A percentile compares a stretch with the other conserved stretches of the same genome.
These are phyloP conservation scores for Cytospora mali DNA, from an alignment of 2,329 filamentous ascomycete genomes.

Conservation along the genomic window DNA sequence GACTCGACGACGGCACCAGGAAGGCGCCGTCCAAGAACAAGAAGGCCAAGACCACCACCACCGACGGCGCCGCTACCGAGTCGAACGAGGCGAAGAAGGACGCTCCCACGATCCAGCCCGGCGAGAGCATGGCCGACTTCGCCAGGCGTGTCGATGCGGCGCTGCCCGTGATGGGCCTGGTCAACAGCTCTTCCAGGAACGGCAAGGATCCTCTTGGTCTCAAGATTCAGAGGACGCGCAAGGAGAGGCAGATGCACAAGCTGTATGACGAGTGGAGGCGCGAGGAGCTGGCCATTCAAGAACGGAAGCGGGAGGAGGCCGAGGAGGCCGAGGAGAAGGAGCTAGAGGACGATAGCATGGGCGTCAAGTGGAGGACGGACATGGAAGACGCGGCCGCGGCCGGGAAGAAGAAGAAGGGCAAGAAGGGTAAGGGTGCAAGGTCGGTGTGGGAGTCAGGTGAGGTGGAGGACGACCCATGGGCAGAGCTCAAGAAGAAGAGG, in stretches of 20 bases:
- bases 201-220: constrained; percentile 66
- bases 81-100: constrained; percentile 35
- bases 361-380: constrained; percentile 52
- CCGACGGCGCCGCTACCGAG: constrained; percentile 25
- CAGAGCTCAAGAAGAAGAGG: constrained; percentile 67
- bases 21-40: constrained; percentile 36
- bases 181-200: constrained; percentile 61
- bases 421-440: constrained; percentile 44
- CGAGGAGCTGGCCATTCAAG: constrained; percentile 64
- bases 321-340: constrained; percentile 66
- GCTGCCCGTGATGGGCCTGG: constrained; percentile 73
- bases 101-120: constrained; percentile 73
- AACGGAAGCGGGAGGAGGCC: constrained; percentile 66
- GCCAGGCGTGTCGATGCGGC: constrained; percentile 80
- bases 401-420: constrained; percentile 46
- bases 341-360: constrained; percentile 58
- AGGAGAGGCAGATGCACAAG: constrained; percentile 81
- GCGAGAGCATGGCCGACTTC: constrained; percentile 83
- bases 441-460: constrained; percentile 47
- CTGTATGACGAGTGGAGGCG: constrained; percentile 77
- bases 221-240: constrained; percentile 74
- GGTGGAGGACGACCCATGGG: constrained; percentile 72
- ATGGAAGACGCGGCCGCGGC: constrained; percentile 45
- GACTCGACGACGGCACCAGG: constrained; percentile 69
- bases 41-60: constrained; percentile 34